Evolutionary conservation across 495 filamentous ascomycete species (phyloP).

Genomic region (Evernia prunastri): DNA sequence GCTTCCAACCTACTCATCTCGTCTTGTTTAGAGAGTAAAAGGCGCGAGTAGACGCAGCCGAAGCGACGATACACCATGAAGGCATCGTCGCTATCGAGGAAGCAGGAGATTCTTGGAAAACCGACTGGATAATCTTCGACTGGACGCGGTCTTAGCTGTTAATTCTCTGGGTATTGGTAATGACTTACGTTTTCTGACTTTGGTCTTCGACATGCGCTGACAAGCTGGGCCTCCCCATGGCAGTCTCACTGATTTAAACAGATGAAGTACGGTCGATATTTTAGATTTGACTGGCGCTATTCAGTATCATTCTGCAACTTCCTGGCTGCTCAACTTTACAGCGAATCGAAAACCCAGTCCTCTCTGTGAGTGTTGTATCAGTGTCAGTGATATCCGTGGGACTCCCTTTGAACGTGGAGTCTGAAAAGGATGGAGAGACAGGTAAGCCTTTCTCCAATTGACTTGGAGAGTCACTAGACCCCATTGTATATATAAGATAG

Average conservation of each 20-base stretch:
- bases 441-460: constrained; percentile 11
- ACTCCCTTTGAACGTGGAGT: neutral
- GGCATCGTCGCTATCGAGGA: constrained; percentile 27
- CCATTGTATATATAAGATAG: neutral
- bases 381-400: neutral
- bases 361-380: neutral
- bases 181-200: constrained; percentile 18
- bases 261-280: neutral
- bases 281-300: neutral
- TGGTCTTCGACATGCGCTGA: constrained; percentile 5
- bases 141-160: constrained; percentile 4
- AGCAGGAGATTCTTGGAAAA: constrained; percentile 24
- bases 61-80: constrained; percentile 30
- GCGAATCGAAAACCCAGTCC: neutral
- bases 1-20: constrained; percentile 24
- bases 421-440: neutral
- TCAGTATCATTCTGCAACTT: neutral
- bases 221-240: neutral
- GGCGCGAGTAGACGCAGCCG: constrained; percentile 24
- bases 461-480: constrained; percentile 2
- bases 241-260: neutral
- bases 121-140: constrained; percentile 27
- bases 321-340: neutral
- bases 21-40: constrained; percentile 28
- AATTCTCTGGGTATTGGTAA: neutral